phyloP scores from a whole-genome alignment of 2,329 filamentous ascomycete species.

The Venturia carpophila region DNA sequence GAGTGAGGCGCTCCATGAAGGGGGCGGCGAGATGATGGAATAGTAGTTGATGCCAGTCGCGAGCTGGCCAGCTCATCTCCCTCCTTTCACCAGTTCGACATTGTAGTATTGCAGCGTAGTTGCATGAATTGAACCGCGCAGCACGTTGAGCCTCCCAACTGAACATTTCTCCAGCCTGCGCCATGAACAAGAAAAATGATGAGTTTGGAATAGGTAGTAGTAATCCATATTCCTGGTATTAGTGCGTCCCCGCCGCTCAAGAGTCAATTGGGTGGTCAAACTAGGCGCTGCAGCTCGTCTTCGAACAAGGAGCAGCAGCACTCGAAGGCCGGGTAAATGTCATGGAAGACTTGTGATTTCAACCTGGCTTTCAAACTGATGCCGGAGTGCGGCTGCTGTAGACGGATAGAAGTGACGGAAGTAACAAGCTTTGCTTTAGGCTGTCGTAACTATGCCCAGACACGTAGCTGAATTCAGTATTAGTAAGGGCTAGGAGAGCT shows the following conservation, averaged over 20 bases:
- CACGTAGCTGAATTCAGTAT: slow-evolving; percentile 36
- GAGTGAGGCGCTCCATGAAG: neutral
- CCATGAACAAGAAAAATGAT: slow-evolving; percentile 1
- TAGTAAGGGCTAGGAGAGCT: slow-evolving; percentile 7
- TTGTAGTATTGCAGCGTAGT: slow-evolving; percentile 5
- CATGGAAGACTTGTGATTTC: neutral
- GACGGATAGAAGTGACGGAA: neutral
- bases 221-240: slow-evolving; percentile 12
- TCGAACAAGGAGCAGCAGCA: neutral
- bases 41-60: neutral
- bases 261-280: neutral
- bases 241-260: neutral
- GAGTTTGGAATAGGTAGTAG: neutral
- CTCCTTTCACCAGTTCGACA: neutral
- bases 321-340: neutral
- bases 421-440: neutral
- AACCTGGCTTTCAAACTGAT: too few relatives aligned
- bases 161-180: slow-evolving; percentile 1
- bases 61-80: neutral
- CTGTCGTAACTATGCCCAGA: slow-evolving; percentile 40
- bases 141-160: neutral
- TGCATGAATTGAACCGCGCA: neutral
- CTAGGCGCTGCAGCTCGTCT: neutral
- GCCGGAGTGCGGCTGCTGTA: neutral
- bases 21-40: neutral